phyloP scores from a whole-genome alignment of 1,284 basidiomycete species.

The Fistulinella staudtii region DNA sequence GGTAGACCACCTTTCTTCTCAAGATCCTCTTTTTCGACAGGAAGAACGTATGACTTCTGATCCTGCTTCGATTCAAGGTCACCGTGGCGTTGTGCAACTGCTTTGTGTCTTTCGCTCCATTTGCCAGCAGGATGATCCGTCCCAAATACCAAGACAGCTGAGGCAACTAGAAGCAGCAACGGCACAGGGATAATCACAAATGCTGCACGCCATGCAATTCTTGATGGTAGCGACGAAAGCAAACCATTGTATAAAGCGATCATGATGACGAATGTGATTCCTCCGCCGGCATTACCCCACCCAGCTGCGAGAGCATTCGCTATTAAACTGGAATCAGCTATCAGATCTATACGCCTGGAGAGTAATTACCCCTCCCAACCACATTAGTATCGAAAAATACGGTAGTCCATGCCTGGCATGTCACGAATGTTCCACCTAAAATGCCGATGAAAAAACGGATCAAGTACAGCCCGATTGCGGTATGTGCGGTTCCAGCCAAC shows the following conservation, averaged over 20 bases:
- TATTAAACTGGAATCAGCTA: neutral
- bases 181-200: slow-evolving; percentile 62
- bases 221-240: slow-evolving; percentile 35
- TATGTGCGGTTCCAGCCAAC: slow-evolving; percentile 50
- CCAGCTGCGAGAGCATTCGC: slow-evolving; percentile 52
- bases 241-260: slow-evolving; percentile 51
- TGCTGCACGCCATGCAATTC: slow-evolving; percentile 54
- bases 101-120: slow-evolving; percentile 53
- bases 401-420: slow-evolving; percentile 58
- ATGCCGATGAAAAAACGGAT: slow-evolving; percentile 39
- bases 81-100: slow-evolving; percentile 20
- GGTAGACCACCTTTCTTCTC: slow-evolving; percentile 16
- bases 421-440: slow-evolving; percentile 58
- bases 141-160: slow-evolving; percentile 46
- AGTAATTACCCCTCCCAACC: slow-evolving; percentile 43
- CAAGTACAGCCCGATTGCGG: slow-evolving; percentile 43
- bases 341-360: neutral
- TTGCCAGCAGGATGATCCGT: slow-evolving; percentile 59
- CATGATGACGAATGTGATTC: slow-evolving; percentile 61
- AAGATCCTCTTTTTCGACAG: slow-evolving; percentile 7
- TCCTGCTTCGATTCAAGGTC: neutral
- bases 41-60: neutral
- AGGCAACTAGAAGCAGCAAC: slow-evolving; percentile 45
- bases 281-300: slow-evolving; percentile 51
- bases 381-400: slow-evolving; percentile 58